Evolutionary conservation across 169 alveolate genomes (phyloP).

Genomic region (Neospora caninum): DNA sequence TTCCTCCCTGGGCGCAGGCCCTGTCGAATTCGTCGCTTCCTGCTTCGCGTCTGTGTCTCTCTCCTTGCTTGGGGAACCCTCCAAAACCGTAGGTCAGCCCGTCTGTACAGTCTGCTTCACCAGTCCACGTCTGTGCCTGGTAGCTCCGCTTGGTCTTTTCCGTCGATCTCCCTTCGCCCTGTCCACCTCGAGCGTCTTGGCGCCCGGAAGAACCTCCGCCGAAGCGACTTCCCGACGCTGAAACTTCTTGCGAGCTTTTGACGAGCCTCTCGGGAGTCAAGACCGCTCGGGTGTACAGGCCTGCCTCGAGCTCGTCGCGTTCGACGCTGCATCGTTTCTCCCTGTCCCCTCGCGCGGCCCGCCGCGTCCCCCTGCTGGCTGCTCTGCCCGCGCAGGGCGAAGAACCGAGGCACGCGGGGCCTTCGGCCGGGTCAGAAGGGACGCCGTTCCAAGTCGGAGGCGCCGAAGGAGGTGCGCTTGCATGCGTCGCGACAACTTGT

Average conservation of each 20-base stretch:
- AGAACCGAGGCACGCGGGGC: not conserved
- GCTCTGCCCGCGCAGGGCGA: no score
- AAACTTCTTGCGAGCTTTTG: not conserved
- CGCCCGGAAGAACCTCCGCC: no score
- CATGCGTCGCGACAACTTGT: constrained; percentile 43
- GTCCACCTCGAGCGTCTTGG: not conserved
- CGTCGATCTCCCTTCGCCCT: not conserved
- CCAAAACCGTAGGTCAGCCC: no score
- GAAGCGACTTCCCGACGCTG: not conserved
- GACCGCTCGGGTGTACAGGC: not conserved
- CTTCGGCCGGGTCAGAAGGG: not conserved
- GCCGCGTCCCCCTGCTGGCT: not conserved
- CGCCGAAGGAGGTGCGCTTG: constrained; percentile 48
- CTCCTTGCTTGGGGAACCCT: no score
- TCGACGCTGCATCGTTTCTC: not conserved
- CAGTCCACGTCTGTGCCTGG: not conserved
- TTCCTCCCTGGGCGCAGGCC: no score
- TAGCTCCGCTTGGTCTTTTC: not conserved
- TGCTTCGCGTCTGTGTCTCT: no score
- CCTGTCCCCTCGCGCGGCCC: not conserved
- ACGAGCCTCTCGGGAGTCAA: not conserved
- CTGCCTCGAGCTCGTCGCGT: not conserved
- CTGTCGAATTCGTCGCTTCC: no score
- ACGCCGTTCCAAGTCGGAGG: not conserved
- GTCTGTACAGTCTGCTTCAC: no score